phyloP scores from a whole-genome alignment of 495 filamentous ascomycete genomes.

The Penicillium bialowiezense region DNA sequence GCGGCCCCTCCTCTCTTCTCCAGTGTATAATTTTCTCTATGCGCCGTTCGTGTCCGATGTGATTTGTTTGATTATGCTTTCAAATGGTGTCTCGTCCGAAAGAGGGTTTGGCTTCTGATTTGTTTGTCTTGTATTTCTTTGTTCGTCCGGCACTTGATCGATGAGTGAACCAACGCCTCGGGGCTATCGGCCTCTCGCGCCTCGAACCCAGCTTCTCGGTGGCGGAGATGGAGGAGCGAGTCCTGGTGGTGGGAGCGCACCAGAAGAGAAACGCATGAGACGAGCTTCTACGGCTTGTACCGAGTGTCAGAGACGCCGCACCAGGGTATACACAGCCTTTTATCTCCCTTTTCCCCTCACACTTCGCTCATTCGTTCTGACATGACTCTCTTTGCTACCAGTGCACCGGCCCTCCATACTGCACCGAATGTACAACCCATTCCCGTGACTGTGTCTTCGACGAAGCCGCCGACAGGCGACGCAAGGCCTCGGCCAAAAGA shows the following conservation, averaged over 20 bases:
- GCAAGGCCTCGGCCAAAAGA: constrained; percentile 33
- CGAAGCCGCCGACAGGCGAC: constrained; percentile 38
- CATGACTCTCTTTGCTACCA: constrained; percentile 11
- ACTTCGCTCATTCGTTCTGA: constrained; percentile 1
- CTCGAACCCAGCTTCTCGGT: constrained; percentile 21
- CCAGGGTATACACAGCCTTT: constrained; percentile 33
- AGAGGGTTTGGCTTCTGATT: constrained; percentile 1
- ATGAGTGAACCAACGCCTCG: constrained; percentile 34
- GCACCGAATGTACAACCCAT: constrained; percentile 37
- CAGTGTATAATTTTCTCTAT: constrained; percentile 4
- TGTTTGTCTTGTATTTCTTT: not conserved
- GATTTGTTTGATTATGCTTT: constrained; percentile 8
- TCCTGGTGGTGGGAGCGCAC: constrained; percentile 5
- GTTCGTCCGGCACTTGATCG: not conserved
- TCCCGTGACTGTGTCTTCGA: constrained; percentile 38
- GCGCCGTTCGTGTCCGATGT: not conserved
- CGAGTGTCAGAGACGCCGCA: constrained; percentile 42
- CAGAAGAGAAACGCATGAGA: constrained; percentile 37
- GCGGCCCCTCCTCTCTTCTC: constrained; percentile 4
- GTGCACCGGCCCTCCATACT: constrained; percentile 29
- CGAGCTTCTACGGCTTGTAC: constrained; percentile 41
- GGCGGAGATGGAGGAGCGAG: constrained; percentile 13
- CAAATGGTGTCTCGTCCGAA: not conserved
- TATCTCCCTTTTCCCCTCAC: not conserved
- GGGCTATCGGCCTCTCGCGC: constrained; percentile 35